phyloP scores from a whole-genome alignment of 78 protist species.

The Anaeramoeba flamelloides region DNA sequence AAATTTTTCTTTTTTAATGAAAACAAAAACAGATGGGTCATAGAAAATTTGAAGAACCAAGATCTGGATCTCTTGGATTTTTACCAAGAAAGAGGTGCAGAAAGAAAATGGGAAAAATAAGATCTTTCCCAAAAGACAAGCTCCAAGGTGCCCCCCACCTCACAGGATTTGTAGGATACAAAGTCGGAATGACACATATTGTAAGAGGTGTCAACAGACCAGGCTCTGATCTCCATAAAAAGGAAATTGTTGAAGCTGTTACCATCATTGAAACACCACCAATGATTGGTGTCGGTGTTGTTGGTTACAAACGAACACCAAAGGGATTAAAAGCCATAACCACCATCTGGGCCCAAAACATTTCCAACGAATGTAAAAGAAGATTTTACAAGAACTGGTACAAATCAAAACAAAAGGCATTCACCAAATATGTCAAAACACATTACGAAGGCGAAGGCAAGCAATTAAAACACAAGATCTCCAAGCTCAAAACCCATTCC shows the following conservation, averaged over 20 bases:
- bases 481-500: constrained; percentile 78
- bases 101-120: constrained; percentile 65
- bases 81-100: constrained; percentile 88
- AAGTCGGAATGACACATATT: constrained; percentile 99
- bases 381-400: constrained; percentile 96
- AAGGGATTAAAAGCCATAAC: constrained; percentile 79
- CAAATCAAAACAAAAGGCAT: constrained; percentile 80
- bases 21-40: too few species aligned
- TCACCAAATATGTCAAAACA: constrained; percentile 75
- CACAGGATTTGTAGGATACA: constrained; percentile 97
- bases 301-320: constrained; percentile 94
- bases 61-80: constrained; percentile 98
- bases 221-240: constrained; percentile 92
- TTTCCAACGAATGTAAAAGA: constrained; percentile 58
- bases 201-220: constrained; percentile 85
- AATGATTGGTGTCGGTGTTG: constrained; percentile 92
- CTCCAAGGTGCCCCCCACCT: constrained; percentile 77
- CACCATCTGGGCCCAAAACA: constrained; percentile 95
- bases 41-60: constrained; percentile 85
- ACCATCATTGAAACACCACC: constrained; percentile 98
- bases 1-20: too few species aligned
- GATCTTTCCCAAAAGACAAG: constrained; percentile 99
- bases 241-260: constrained; percentile 97
- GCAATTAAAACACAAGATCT: constrained; percentile 45
- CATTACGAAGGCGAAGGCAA: constrained; percentile 44